Conservation (phyloP, 306 rosid species). For the Myrica gale region DNA sequence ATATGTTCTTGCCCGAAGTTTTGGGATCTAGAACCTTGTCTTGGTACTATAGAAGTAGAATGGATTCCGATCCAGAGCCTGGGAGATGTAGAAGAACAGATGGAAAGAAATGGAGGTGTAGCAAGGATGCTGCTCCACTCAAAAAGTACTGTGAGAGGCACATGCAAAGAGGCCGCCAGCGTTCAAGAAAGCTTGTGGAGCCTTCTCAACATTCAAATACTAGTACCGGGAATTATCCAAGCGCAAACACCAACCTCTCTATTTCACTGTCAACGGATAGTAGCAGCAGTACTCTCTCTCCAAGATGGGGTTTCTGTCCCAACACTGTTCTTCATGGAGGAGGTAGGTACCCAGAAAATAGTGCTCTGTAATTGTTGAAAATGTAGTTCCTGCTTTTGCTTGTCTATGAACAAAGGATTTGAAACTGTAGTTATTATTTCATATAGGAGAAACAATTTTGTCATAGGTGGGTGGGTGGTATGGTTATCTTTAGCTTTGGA, state of each 20-base stretch:
- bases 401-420: background rate
- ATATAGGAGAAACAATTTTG: background rate
- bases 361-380: background rate
- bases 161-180: slow-evolving; percentile 81
- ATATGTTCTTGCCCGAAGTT: slow-evolving; percentile 20
- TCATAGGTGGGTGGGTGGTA: too few relatives aligned
- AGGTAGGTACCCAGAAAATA: background rate
- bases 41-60: slow-evolving; percentile 26
- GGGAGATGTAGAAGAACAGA: slow-evolving; percentile 90
- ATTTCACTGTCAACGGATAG: slow-evolving; percentile 17
- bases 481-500: background rate
- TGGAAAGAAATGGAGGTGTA: slow-evolving; percentile 94
- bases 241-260: slow-evolving; percentile 25
- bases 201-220: slow-evolving; percentile 20
- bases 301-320: background rate
- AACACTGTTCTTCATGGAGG: background rate
- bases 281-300: background rate
- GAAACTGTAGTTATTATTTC: background rate
- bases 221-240: background rate
- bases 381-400: background rate
- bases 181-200: slow-evolving; percentile 99
- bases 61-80: slow-evolving; percentile 51
- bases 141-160: slow-evolving; percentile 80
- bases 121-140: slow-evolving; percentile 38
- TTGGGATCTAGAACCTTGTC: slow-evolving; percentile 23